Percentiles rank a stretch among this genome's conserved stretches.
These are phyloP conservation scores for Calonectria leucothoes DNA, from an alignment of 2,329 filamentous ascomycete species.

Conservation along the genomic window DNA sequence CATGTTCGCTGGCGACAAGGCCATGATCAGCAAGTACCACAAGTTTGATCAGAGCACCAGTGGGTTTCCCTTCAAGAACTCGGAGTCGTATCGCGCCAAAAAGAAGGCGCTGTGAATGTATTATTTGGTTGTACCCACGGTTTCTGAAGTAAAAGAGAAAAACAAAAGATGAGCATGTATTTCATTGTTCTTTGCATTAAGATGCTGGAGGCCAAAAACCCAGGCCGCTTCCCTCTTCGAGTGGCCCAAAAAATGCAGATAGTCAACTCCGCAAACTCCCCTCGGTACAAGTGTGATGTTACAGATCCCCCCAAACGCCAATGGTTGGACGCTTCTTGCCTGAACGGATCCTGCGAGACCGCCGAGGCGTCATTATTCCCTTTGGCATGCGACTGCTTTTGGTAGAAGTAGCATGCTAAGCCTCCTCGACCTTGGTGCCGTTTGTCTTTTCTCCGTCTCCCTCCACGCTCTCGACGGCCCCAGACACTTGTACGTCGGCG, in stretches of 20 bases:
- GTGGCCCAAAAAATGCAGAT: constrained; percentile 16
- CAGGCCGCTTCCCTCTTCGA: constrained; percentile 10
- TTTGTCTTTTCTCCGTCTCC: constrained; percentile 37
- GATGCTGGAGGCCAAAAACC: constrained; percentile 6
- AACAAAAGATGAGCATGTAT: constrained; percentile 18
- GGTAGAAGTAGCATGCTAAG: constrained; percentile 13
- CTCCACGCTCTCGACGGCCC: constrained; percentile 44
- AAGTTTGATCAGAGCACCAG: constrained; percentile 54
- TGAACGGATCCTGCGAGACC: constrained; percentile 1
- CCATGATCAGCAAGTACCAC: constrained; percentile 50
- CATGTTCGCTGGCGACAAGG: constrained; percentile 52
- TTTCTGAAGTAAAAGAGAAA: constrained; percentile 14
- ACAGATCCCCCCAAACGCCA: constrained; percentile 22
- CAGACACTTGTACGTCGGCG: constrained; percentile 57
- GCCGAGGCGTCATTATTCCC: constrained; percentile 2
- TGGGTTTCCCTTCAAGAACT: constrained; percentile 53
- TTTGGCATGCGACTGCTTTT: constrained; percentile 23
- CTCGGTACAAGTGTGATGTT: constrained; percentile 29
- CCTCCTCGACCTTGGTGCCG: constrained; percentile 21
- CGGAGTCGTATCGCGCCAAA: constrained; percentile 51
- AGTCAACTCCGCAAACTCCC: constrained; percentile 42
- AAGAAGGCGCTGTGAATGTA: constrained; percentile 48
- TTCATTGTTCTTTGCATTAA: constrained; percentile 26
- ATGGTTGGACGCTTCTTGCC: background rate
- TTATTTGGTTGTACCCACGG: background rate